phyloP scores from a whole-genome alignment of 2,329 filamentous ascomycete genomes.

The Hypoxylon sp. region DNA sequence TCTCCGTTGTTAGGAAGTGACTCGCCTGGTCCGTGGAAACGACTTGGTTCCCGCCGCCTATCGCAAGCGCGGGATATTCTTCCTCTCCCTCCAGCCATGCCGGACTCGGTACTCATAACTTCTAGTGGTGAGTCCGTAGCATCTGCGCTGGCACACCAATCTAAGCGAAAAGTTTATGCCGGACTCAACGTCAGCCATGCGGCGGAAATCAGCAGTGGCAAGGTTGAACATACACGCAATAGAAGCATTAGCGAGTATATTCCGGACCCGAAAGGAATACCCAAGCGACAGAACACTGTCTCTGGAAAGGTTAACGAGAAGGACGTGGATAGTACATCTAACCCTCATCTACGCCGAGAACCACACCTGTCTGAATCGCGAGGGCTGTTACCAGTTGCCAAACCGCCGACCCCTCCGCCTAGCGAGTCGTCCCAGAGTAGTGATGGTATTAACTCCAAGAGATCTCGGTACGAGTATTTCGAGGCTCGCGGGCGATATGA shows the following conservation, averaged over 20 bases:
- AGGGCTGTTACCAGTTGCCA: conserved; percentile 75
- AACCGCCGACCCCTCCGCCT: conserved; percentile 84
- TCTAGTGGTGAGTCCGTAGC: conserved; percentile 67
- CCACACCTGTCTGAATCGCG: conserved; percentile 83
- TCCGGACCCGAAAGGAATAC: conserved; percentile 77
- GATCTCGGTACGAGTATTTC: conserved; percentile 72
- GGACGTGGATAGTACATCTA: conserved; percentile 54
- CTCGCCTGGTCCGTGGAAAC: conserved; percentile 77
- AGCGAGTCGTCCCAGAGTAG: conserved; percentile 76
- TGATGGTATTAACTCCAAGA: conserved; percentile 61
- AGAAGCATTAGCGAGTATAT: conserved; percentile 91
- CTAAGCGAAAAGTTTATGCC: conserved; percentile 71
- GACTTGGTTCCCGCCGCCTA: conserved; percentile 62
- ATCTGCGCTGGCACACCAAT: conserved; percentile 65
- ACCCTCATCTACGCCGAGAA: conserved; percentile 77
- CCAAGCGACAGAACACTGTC: conserved; percentile 81
- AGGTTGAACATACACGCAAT: conserved; percentile 73
- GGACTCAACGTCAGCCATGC: conserved; percentile 58
- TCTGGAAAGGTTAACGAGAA: conserved; percentile 69
- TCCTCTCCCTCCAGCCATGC: conserved; percentile 55
- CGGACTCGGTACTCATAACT: conserved; percentile 65
- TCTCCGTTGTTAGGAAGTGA: conserved; percentile 78
- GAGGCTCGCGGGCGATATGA: conserved; percentile 77
- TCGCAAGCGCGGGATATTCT: conserved; percentile 63
- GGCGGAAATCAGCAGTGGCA: conserved; percentile 50